Base-by-base conservation (phyloP, 345 rosid species). In the Psidium friedrichsthalianum region DNA sequence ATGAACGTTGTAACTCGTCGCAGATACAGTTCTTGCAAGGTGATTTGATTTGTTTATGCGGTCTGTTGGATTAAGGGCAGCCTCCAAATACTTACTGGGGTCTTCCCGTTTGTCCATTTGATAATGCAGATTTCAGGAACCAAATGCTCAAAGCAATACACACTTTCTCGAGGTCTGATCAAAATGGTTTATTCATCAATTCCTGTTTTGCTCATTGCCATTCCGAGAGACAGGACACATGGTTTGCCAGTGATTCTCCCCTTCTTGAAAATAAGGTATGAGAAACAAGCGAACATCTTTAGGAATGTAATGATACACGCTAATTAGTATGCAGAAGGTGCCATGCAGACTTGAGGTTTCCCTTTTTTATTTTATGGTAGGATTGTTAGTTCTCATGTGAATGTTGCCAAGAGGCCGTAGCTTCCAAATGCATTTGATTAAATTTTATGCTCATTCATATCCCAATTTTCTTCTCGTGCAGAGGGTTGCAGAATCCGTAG, bases 121-220 rank as follows among this genome's bases (percentile, higher is more conserved):
- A 85, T 54, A 84, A 86, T 83, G 83, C 91, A 97, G 99, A 92
- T 86, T 95, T 97, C 89, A 92, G 98, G 90, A 90, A 85, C 24
- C 93, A 95, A 89, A 97, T 97, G 98, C 91, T 96, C 74, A 1
- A 83, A 22, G 89, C 90, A 22, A 40, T 95, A 25, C 87, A 89
- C 51, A 89, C 87, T 22, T 94, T 94, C 88, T 91, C 94, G 6
- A 84, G 56, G 85, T 91, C 95, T 10, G 85, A 82, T 74, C 89
- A 90, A 80, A 94, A 93, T 74, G 99, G 99, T 40, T 55, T 95
- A 74, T 97, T 96, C 90, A 92, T 96, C 87, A 97, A 97, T 87
- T 97, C 98, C 22, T 97, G 98, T 83, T 97, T 96, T 53, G 95
- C 98, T 8, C 99, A 97, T 85, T 95, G 98, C 91, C 98, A 97